A percentile compares a stretch with the other conserved stretches of the same genome.
phyloP scores from a whole-genome alignment of 805 yeast genomes.

The Candida dendrica region DNA sequence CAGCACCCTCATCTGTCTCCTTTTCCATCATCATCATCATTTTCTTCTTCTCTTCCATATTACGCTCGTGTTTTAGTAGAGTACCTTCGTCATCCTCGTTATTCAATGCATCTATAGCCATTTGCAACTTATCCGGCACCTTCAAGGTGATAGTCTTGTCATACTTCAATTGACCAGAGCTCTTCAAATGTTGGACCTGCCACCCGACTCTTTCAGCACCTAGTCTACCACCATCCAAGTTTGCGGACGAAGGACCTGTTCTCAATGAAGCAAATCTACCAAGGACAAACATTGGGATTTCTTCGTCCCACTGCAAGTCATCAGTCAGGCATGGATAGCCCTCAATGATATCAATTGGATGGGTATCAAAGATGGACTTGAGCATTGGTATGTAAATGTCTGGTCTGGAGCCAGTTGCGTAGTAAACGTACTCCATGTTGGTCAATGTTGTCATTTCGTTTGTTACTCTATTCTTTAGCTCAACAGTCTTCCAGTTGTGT shows the following conservation, averaged over 20 bases:
- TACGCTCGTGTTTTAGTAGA: neutral
- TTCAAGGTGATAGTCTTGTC: neutral
- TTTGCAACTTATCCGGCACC: neutral
- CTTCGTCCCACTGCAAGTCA: constrained; percentile 33
- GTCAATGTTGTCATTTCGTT: constrained; percentile 4
- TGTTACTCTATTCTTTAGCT: constrained; percentile 1
- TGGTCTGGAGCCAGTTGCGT: constrained; percentile 35
- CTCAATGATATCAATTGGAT: constrained; percentile 25
- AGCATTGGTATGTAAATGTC: constrained; percentile 26
- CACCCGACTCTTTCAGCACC: constrained; percentile 38
- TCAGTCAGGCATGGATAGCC: constrained; percentile 39
- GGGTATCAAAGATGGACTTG: constrained; percentile 19
- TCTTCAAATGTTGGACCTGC: constrained; percentile 7
- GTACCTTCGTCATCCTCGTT: neutral
- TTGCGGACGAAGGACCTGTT: constrained; percentile 39
- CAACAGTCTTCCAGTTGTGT: constrained; percentile 21
- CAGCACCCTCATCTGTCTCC: neutral
- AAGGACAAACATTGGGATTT: constrained; percentile 32
- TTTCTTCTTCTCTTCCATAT: neutral
- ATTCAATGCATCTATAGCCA: neutral
- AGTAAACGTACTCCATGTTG: constrained; percentile 28
- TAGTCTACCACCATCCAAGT: constrained; percentile 37
- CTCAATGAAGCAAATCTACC: constrained; percentile 36
- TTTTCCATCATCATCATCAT: neutral
- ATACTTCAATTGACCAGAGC: neutral